These are phyloP conservation scores for Coemansia sp. DNA, from an alignment of 192 early-diverging fungal species.

Conservation along the genomic window DNA sequence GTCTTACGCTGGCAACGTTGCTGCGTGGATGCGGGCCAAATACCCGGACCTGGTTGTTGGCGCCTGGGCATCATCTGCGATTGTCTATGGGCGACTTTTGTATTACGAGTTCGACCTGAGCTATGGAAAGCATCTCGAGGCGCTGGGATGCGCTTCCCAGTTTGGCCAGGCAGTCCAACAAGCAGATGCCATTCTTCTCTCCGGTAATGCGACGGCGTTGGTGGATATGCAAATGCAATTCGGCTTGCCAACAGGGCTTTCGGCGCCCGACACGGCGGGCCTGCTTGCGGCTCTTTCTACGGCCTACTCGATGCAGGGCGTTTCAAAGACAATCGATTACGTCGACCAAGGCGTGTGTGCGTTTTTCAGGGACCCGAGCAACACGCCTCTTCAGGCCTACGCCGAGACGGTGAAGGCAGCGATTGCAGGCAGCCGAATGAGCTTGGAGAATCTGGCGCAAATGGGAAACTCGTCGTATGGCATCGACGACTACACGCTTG, in stretches of 20 bases:
- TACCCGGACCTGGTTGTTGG: constrained; percentile 63
- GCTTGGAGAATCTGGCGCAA: constrained; percentile 11
- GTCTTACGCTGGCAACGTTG: constrained; percentile 66
- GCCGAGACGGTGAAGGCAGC: constrained; percentile 13
- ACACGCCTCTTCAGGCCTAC: constrained; percentile 16
- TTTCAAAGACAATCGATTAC: background rate
- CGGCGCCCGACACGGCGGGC: constrained; percentile 32
- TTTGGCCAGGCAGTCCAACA: constrained; percentile 46
- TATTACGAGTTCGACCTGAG: constrained; percentile 58
- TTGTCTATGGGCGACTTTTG: constrained; percentile 57
- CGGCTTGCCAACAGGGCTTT: constrained; percentile 19
- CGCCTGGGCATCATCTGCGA: constrained; percentile 67
- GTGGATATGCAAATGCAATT: constrained; percentile 19
- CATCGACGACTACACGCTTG: constrained; percentile 35
- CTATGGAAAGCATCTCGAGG: constrained; percentile 30
- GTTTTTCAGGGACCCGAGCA: constrained; percentile 18
- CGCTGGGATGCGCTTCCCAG: constrained; percentile 25
- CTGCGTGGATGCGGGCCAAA: constrained; percentile 69
- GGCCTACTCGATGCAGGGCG: constrained; percentile 15
- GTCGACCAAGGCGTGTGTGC: constrained; percentile 23
- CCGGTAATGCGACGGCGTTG: constrained; percentile 13
- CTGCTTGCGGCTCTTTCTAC: constrained; percentile 16
- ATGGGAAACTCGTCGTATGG: constrained; percentile 26
- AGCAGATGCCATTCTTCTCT: constrained; percentile 30
- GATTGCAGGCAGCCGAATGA: constrained; percentile 11